Conservation (phyloP, 2,329 filamentous ascomycete species). For the Lecanicillium sp. region DNA sequence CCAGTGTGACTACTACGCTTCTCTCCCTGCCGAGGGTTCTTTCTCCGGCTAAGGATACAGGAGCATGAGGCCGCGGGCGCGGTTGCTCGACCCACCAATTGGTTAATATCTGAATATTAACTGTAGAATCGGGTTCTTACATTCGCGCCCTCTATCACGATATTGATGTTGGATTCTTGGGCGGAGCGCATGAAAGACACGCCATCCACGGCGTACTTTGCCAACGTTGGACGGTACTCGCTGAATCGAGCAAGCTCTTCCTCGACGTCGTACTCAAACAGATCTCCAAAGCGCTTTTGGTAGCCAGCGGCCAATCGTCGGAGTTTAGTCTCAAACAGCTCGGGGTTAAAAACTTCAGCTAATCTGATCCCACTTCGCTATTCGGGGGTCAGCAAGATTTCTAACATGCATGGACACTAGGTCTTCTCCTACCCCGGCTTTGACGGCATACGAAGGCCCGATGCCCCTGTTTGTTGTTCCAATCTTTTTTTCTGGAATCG, state of each 20-base stretch:
- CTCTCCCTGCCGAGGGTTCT: too few species aligned
- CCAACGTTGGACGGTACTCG: conserved; percentile 47
- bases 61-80: conserved; percentile 13
- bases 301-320: conserved; percentile 48
- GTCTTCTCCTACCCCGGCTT: conserved; percentile 11
- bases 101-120: conserved; percentile 16
- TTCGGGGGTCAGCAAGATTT: not conserved
- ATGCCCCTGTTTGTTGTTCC: conserved; percentile 28
- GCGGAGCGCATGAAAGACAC: conserved; percentile 55
- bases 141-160: conserved; percentile 59
- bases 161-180: conserved; percentile 48
- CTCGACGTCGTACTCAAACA: conserved; percentile 58
- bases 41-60: too few species aligned
- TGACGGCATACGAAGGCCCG: conserved; percentile 22
- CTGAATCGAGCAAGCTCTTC: conserved; percentile 58
- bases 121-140: conserved; percentile 26
- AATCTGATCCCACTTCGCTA: conserved; percentile 58
- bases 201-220: conserved; percentile 57
- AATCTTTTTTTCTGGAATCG: conserved; percentile 15
- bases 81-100: conserved; percentile 19
- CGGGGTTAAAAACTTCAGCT: conserved; percentile 58
- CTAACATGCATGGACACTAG: conserved; percentile 10
- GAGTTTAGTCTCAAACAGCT: conserved; percentile 58
- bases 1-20: too few species aligned
- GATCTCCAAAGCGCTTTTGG: conserved; percentile 60